These are phyloP conservation scores for Debaryomyces hansenii DNA, from an alignment of 805 yeast genomes.

Conservation along the genomic window DNA sequence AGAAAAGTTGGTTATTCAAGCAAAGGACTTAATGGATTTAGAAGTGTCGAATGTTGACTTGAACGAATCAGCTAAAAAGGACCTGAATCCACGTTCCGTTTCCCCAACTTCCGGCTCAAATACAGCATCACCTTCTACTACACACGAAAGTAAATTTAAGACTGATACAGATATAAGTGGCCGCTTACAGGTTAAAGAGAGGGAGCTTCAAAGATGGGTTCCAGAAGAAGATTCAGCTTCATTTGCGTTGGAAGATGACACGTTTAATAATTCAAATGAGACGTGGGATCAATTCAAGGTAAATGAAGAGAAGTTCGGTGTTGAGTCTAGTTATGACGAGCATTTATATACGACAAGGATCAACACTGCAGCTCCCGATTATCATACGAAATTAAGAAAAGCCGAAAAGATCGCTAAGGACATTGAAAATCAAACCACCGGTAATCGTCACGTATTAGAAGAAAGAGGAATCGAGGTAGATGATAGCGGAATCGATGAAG, in stretches of 20 bases:
- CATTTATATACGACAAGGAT: conserved; percentile 80
- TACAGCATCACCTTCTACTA: background rate
- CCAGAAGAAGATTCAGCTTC: conserved; percentile 51
- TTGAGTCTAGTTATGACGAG: conserved; percentile 82
- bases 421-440: conserved; percentile 68
- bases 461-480: conserved; percentile 81
- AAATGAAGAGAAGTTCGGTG: conserved; percentile 88
- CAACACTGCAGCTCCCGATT: conserved; percentile 72
- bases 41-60: conserved; percentile 44
- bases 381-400: conserved; percentile 55
- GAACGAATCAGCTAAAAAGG: conserved; percentile 12
- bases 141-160: conserved; percentile 45
- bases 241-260: conserved; percentile 38
- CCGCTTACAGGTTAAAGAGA: conserved; percentile 46
- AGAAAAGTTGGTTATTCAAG: conserved; percentile 44
- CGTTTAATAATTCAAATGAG: conserved; percentile 16
- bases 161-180: conserved; percentile 87
- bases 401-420: conserved; percentile 84
- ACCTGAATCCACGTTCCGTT: background rate
- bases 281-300: conserved; percentile 94
- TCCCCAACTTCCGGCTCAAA: background rate
- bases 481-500: conserved; percentile 90
- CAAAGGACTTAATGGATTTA: conserved; percentile 53
- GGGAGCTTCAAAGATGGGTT: conserved; percentile 82
- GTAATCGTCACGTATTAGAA: conserved; percentile 83